Conservation (phyloP, 2,329 filamentous ascomycete genomes). For the Cytospora paraplurivora region DNA sequence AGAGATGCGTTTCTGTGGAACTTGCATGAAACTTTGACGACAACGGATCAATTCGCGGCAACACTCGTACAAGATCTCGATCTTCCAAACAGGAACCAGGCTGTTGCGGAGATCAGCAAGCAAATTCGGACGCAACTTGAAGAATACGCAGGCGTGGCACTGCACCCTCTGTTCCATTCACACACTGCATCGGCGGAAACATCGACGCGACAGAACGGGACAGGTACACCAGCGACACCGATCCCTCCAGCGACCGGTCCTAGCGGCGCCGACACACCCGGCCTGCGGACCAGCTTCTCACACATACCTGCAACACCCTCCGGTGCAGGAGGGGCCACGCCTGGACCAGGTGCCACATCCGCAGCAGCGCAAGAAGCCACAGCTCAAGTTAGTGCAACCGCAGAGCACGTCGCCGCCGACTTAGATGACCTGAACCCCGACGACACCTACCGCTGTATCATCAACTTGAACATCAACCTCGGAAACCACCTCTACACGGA, state of each 20-base stretch:
- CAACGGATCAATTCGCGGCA: conserved; percentile 93
- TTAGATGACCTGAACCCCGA: conserved; percentile 83
- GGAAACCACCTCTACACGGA: conserved; percentile 92
- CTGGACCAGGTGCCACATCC: conserved; percentile 13
- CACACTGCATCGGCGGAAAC: conserved; percentile 34
- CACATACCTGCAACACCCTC: conserved; percentile 51
- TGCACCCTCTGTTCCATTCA: conserved; percentile 87
- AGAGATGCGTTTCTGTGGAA: conserved; percentile 99
- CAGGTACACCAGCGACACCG: conserved; percentile 33
- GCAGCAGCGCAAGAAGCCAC: conserved; percentile 7
- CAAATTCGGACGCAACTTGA: conserved; percentile 95
- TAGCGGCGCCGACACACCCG: conserved; percentile 60
- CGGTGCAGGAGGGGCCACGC: conserved; percentile 24
- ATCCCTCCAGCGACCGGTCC: conserved; percentile 30
- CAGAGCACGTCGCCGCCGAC: conserved; percentile 63
- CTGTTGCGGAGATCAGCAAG: conserved; percentile 81
- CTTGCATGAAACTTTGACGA: conserved; percentile 88
- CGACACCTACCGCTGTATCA: conserved; percentile 91
- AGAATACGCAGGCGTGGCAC: conserved; percentile 91
- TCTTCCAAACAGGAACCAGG: conserved; percentile 70
- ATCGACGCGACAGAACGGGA: conserved; percentile 14
- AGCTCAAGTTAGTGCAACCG: conserved; percentile 66
- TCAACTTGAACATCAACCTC: conserved; percentile 88
- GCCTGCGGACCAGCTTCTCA: conserved; percentile 48
- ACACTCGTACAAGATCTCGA: conserved; percentile 90